These are phyloP conservation scores for Dioszegia aurantiaca DNA, from an alignment of 768 basidiomycete species.

Conservation along the genomic window DNA sequence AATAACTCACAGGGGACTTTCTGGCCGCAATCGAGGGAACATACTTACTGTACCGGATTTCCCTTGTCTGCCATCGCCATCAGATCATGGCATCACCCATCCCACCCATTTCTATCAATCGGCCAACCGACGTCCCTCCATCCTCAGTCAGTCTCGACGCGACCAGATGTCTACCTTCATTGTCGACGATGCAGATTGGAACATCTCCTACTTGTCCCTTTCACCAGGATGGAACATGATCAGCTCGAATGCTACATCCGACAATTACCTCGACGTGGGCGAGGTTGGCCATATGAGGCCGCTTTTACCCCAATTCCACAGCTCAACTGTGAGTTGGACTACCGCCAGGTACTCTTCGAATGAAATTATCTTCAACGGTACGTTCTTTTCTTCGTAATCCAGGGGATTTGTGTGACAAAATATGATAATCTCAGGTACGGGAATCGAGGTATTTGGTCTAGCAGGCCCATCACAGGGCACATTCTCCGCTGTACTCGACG, in stretches of 20 bases:
- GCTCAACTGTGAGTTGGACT: conserved; percentile 33
- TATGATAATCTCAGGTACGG: conserved; percentile 23
- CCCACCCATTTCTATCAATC: too few relatives aligned
- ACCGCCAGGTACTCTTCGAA: conserved; percentile 16
- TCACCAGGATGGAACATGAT: conserved; percentile 44
- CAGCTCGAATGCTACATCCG: conserved; percentile 14
- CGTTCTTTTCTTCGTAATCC: conserved; percentile 1
- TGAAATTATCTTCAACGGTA: conserved; percentile 30
- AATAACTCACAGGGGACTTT: too few relatives aligned
- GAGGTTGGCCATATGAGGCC: conserved; percentile 23
- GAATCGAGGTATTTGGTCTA: conserved; percentile 32
- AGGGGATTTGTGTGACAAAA: not conserved
- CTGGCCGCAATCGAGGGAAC: too few relatives aligned
- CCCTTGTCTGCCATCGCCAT: too few relatives aligned
- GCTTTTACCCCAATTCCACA: conserved; percentile 28
- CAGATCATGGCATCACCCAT: too few relatives aligned
- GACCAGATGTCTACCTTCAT: conserved; percentile 23
- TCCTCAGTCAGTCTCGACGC: not conserved
- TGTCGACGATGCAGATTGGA: conserved; percentile 42
- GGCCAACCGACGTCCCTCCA: too few relatives aligned
- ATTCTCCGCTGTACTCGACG: conserved; percentile 25
- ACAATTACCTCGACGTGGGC: conserved; percentile 24
- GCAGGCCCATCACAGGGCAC: conserved; percentile 24
- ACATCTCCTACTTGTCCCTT: conserved; percentile 24
- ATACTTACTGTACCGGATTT: too few relatives aligned